Base-by-base conservation (phyloP, 2,329 filamentous ascomycete species). In the Colletotrichum horii region DNA sequence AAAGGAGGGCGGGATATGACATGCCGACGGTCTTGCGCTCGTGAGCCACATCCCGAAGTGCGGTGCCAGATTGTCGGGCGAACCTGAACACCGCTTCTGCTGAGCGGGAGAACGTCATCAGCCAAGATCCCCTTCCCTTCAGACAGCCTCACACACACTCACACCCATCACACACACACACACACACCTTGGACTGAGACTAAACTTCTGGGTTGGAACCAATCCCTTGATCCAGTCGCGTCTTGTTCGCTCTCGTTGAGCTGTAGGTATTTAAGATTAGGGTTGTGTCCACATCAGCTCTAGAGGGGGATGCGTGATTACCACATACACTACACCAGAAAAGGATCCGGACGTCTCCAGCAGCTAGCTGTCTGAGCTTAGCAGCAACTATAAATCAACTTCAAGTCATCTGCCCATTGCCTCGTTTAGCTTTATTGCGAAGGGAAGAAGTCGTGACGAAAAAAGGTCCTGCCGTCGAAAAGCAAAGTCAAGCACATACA, bases 221-320 rank as follows among this genome's bases (percentile, higher is more conserved):
- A 34, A 36, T 48, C n/a, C 30, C 19, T 24, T 19, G 32, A 32
- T 26, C 26, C 24, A 52, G 36, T 32, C 26, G 56, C 56, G 8
- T 61, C 66, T 62, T 70, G 67, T 48, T 62, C 26, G 56, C 32
- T 61, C 56, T 62, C 67, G 56, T 38, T n/a, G 56, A 62, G 32
- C 56, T 52, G 8, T 8, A 43, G 36, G 58, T 73, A 76, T 69
- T 73, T 76, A 76, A 76, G 70, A 60, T 74, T 76, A 66, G 64
- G 61, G 58, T 61, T 76, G 58, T 36, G 43, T 68, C 56, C 72
- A n/a, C 70, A 43, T 58, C n/a, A 22, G 2, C 28, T 38, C 7
- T 26, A 28, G 30, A 62, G 19, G 56, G 58, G n/a, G 8, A 30
- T n/a, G 14, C 43, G 43, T 52, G 16, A 15, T 22, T 36, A n/a